Evolutionary conservation across 1,284 basidiomycete species (phyloP).

Genomic region (Paramarasmius palmivorus): DNA sequence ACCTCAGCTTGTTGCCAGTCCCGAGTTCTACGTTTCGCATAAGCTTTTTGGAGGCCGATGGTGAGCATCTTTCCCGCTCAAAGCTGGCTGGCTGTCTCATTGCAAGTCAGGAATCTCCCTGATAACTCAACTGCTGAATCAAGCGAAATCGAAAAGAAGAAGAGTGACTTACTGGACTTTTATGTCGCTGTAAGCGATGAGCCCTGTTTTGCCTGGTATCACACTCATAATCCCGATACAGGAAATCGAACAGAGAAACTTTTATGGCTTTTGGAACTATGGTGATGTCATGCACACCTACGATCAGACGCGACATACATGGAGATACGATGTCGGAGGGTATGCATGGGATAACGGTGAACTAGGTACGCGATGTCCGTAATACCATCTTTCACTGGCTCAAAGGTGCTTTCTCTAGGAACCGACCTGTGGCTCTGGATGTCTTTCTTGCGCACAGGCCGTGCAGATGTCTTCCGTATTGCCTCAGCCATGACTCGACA

Average conservation of each 20-base stretch:
- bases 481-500: constrained; percentile 42
- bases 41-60: constrained; percentile 40
- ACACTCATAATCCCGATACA: constrained; percentile 12
- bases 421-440: constrained; percentile 47
- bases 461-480: constrained; percentile 40
- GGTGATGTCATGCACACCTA: constrained; percentile 46
- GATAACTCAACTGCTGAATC: constrained; percentile 31
- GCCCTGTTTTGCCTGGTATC: too few relatives aligned
- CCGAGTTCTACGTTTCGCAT: constrained; percentile 37
- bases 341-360: constrained; percentile 43
- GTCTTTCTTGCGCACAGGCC: constrained; percentile 42
- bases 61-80: constrained; percentile 17
- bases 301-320: constrained; percentile 41
- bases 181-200: constrained; percentile 33
- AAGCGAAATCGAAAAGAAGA: constrained; percentile 35
- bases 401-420: constrained; percentile 19
- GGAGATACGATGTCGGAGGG: constrained; percentile 45
- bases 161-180: constrained; percentile 39
- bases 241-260: constrained; percentile 40
- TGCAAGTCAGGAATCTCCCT: constrained; percentile 29
- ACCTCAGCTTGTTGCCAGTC: constrained; percentile 36
- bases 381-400: not conserved
- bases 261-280: constrained; percentile 45
- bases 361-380: constrained; percentile 24
- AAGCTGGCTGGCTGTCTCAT: not conserved